Conservation (phyloP, 1,284 basidiomycete species). For the Thecaphora thlaspeos region DNA sequence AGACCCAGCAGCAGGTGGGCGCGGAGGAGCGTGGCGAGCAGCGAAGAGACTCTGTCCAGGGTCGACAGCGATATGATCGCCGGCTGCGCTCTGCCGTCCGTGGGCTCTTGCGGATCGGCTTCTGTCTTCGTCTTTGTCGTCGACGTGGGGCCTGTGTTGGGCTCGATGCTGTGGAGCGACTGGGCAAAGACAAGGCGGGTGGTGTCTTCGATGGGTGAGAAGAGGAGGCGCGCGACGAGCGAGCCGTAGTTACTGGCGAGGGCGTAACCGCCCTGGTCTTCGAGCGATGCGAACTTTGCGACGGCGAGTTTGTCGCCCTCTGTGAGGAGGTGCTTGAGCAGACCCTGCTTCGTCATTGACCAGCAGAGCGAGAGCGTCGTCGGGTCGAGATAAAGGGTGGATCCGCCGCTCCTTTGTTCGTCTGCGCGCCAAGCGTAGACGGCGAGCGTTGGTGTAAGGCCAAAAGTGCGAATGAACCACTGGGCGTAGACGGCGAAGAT, state of each 20-base stretch:
- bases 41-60: slow-evolving; percentile 1
- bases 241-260: slow-evolving; percentile 55
- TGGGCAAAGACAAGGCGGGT: slow-evolving; percentile 35
- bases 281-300: slow-evolving; percentile 40
- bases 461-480: slow-evolving; percentile 63
- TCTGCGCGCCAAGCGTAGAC: slow-evolving; percentile 59
- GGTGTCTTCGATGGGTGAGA: slow-evolving; percentile 55
- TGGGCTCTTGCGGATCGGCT: too few species aligned
- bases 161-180: background rate
- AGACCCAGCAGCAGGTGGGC: slow-evolving; percentile 36
- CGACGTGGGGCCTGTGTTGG: too few species aligned
- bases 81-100: too few species aligned
- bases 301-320: slow-evolving; percentile 82
- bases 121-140: too few species aligned
- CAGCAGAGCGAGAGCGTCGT: slow-evolving; percentile 62
- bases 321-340: slow-evolving; percentile 90
- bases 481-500: slow-evolving; percentile 17
- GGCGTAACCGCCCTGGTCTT: slow-evolving; percentile 55
- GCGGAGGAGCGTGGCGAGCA: slow-evolving; percentile 35
- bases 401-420: too few species aligned
- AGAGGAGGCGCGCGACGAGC: slow-evolving; percentile 50
- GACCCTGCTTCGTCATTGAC: slow-evolving; percentile 79
- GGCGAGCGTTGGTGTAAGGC: slow-evolving; percentile 74
- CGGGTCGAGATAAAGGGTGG: slow-evolving; percentile 6
- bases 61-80: background rate